Base-by-base conservation (phyloP, 169 alveolate genomes). In the Cryptosporidium viatorum region DNA sequence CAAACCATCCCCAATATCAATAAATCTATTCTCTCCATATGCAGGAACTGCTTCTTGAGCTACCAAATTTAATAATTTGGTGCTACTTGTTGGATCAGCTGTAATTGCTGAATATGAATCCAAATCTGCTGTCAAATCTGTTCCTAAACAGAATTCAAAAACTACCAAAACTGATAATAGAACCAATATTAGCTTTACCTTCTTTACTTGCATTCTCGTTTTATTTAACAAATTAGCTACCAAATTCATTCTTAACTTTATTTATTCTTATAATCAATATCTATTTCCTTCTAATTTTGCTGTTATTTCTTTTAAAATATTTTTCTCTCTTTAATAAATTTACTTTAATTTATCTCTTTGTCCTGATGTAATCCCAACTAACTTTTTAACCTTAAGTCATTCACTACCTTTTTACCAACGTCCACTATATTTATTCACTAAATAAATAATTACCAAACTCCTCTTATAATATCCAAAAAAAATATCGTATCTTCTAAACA, bases 31-130 rank as follows among this genome's bases (percentile, higher is more conserved):
- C 41, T 39, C 89, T 9, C 89, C 89, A 80, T 62, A 51, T 37
- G 65, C 1, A 18, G 73, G 73, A 60, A 14, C 67, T 62, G 89
- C 89, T 29, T 80, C 89, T 31, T 45, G 41, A 10, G 89, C 89
- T 5, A 80, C 75, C 3, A 80, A n/a, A 39, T 41, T 50, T 31
- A 80, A 41, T 29, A 80, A 41, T 29, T 65, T 60, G 7, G 16
- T 7, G 26, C 89, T 80, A 12, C 80, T 80, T 14, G 26, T 35
- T 9, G 52, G 75, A 37, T 80, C 48, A 5, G 26, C 89, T 39
- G 89, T 37, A 29, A 80, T 7, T 26, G 62, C 68, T 26, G 89
- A 80, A 23, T 65, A 62, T 21, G 89, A 23, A 26, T 80, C 89
- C 67, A 80, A 29, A 16, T 73, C 86, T 37, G 58, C 48, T 1